A percentile compares a stretch with the other conserved stretches of the same genome.
phyloP scores from a whole-genome alignment of 2,329 filamentous ascomycete species.

The Claviceps capensis region DNA sequence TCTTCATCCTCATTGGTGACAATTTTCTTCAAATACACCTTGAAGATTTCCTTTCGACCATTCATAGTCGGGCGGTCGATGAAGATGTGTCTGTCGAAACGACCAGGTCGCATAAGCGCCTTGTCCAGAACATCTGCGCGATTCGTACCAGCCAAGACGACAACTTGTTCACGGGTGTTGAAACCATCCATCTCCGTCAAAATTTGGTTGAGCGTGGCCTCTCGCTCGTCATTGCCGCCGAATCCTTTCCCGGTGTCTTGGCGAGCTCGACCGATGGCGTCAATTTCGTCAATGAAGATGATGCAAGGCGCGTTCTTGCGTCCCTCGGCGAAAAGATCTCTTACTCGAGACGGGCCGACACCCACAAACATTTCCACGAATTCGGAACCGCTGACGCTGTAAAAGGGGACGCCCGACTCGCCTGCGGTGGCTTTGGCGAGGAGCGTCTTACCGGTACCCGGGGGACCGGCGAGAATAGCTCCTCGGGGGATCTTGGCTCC shows the following conservation, averaged over 20 bases:
- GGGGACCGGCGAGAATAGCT: slow-evolving; percentile 91
- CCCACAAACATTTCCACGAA: slow-evolving; percentile 99
- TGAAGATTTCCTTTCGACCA: slow-evolving; percentile 90
- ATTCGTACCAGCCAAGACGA: slow-evolving; percentile 94
- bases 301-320: slow-evolving; percentile 96
- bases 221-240: slow-evolving; percentile 91
- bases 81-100: slow-evolving; percentile 91
- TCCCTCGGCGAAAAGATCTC: slow-evolving; percentile 87
- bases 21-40: slow-evolving; percentile 87
- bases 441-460: slow-evolving; percentile 95
- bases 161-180: slow-evolving; percentile 91
- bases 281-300: slow-evolving; percentile 99
- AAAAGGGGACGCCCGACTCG: slow-evolving; percentile 94
- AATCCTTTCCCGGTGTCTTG: slow-evolving; percentile 57
- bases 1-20: slow-evolving; percentile 84
- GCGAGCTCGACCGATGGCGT: slow-evolving; percentile 88
- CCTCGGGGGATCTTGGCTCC: slow-evolving; percentile 96
- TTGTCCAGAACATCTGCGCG: slow-evolving; percentile 88
- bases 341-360: slow-evolving; percentile 88
- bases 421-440: slow-evolving; percentile 95
- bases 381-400: slow-evolving; percentile 94
- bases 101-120: slow-evolving; percentile 88
- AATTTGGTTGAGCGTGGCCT: slow-evolving; percentile 95
- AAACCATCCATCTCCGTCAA: slow-evolving; percentile 99
- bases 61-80: slow-evolving; percentile 96